Evolutionary conservation across 31 red algal genomes (phyloP).

Genomic region (Bonnemaisonia californica): DNA sequence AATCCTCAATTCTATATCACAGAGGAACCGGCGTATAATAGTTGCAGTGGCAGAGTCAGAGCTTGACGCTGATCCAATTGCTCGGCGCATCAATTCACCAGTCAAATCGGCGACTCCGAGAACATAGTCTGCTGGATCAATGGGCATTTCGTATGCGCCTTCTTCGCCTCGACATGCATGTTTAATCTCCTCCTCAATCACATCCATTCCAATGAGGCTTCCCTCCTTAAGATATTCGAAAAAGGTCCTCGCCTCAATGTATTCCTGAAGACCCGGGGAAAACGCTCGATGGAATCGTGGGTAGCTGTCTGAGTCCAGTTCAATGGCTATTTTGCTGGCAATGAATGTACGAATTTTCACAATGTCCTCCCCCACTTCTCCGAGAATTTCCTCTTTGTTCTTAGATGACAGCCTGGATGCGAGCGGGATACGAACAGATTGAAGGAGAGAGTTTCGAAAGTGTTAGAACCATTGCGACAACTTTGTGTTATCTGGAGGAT

Average conservation of each 20-base stretch:
- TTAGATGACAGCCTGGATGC: too few relatives aligned
- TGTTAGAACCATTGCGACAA: too few relatives aligned
- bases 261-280: conserved; percentile 80
- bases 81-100: conserved; percentile 78
- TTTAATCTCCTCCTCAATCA: conserved; percentile 40
- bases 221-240: conserved; percentile 24
- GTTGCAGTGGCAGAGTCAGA: not conserved
- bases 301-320: conserved; percentile 31
- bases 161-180: conserved; percentile 14
- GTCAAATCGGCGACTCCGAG: conserved; percentile 74
- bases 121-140: conserved; percentile 67
- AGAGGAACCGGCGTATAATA: conserved; percentile 8
- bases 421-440: too few relatives aligned
- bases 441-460: too few relatives aligned
- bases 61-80: conserved; percentile 22
- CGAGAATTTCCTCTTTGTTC: conserved; percentile 2
- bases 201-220: conserved; percentile 1
- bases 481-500: too few relatives aligned
- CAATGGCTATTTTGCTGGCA: conserved; percentile 28
- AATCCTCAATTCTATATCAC: conserved; percentile 28
- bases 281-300: conserved; percentile 45
- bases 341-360: conserved; percentile 30
- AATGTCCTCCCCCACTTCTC: conserved; percentile 19
- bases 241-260: conserved; percentile 65
- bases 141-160: not conserved